Base-by-base conservation (phyloP, 495 filamentous ascomycete genomes). In the Aspergillus bertholletiae region DNA sequence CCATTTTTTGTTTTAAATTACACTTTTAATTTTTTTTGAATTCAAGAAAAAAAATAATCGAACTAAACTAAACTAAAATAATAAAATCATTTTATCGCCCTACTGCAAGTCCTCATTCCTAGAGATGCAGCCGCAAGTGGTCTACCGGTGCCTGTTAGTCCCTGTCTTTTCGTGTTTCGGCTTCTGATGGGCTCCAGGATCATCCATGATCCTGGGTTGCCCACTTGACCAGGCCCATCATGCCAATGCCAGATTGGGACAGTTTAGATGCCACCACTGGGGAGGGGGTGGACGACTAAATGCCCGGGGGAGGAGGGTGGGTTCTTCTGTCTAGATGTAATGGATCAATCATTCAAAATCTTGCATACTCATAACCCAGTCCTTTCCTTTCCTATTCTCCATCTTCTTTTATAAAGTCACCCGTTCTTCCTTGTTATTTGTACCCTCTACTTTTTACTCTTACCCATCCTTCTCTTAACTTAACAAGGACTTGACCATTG, bases 141-240 rank as follows among this genome's bases (percentile, higher is more conserved):
- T 52, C 13, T 51, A 54, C 53, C 50, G 41, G 47, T 59, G 50
- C 56, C 44, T 56, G 53, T 64, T 57, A 51, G 53, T 41, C 27
- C 53, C 52, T 56, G 52, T 54, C 51, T 8, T 50, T 43, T 51
- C 30, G 44, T 56, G 62, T 65, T 65, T 65, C 59, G 66, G 60
- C 61, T 67, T 52, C 54, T 59, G 40, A 63, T 60, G 54, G 55
- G 32, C 48, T 59, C 69, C 64, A 58, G 71, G 71, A 73, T 75
- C 55, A 74, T 69, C 68, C 72, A 66, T 68, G 64, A 46, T 58
- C 32, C 35, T 54, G 60, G 62, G 43, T 46, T 48, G 26, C 44
- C 37, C 49, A 35, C 43, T 34, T 17, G 21, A 34, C 44, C 18
- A 23, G 32, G 21, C 23, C 26, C 44, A n/a, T n/a, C 44, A 39